Evolutionary conservation across 805 yeast genomes (phyloP).

Genomic region (Saccharomycopsis lassenensis): DNA sequence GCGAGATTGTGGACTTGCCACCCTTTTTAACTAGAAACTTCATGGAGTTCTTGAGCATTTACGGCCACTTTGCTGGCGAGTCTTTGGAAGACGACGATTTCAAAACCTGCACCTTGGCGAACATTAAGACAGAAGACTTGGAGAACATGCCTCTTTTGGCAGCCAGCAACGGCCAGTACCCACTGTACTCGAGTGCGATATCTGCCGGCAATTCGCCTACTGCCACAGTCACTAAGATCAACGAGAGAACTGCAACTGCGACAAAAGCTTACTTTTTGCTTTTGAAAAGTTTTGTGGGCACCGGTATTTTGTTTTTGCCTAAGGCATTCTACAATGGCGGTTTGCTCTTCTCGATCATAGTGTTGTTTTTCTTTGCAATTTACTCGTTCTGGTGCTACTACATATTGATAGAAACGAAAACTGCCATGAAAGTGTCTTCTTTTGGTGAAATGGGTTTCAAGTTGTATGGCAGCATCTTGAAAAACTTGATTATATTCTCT

Average conservation of each 20-base stretch:
- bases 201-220: constrained; percentile 7
- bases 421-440: constrained; percentile 52
- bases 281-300: constrained; percentile 67
- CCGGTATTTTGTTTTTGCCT: constrained; percentile 64
- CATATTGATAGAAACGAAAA: constrained; percentile 49
- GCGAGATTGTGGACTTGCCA: constrained; percentile 2
- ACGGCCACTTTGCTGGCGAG: constrained; percentile 86
- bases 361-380: constrained; percentile 49
- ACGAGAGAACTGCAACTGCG: constrained; percentile 53
- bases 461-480: constrained; percentile 57
- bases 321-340: constrained; percentile 70
- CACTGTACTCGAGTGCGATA: constrained; percentile 10
- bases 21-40: constrained; percentile 60
- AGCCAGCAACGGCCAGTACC: constrained; percentile 6
- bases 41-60: constrained; percentile 63
- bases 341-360: constrained; percentile 40
- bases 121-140: constrained; percentile 22
- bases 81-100: constrained; percentile 61
- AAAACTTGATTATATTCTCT: constrained; percentile 48
- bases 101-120: constrained; percentile 31
- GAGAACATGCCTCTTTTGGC: constrained; percentile 22
- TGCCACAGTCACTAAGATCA: constrained; percentile 19
- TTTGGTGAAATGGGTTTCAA: constrained; percentile 66
- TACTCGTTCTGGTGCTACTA: constrained; percentile 74
- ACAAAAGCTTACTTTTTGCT: constrained; percentile 59